phyloP scores from a whole-genome alignment of 2,329 filamentous ascomycete species.

The Scedosporium minutisporum region DNA sequence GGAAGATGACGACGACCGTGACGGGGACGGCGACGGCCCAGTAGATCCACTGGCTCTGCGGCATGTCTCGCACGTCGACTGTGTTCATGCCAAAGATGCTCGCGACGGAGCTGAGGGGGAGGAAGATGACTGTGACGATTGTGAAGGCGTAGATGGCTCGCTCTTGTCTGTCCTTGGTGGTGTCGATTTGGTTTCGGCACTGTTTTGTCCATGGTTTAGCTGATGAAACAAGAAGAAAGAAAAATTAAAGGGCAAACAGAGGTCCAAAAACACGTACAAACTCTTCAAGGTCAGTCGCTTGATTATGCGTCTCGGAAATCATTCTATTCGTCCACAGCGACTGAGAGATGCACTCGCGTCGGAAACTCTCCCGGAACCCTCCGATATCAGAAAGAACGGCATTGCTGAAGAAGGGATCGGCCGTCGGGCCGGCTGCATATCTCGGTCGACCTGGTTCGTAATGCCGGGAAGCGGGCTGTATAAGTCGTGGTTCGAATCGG shows the following conservation, averaged over 20 bases:
- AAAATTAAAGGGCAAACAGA: neutral
- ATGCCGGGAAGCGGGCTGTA: neutral
- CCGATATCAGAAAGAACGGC: neutral
- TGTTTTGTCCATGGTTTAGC: neutral
- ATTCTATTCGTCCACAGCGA: neutral
- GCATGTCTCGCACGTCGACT: constrained; percentile 38
- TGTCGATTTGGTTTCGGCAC: constrained; percentile 22
- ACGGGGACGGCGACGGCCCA: constrained; percentile 39
- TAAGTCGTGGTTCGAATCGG: neutral
- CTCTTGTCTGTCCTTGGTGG: constrained; percentile 34
- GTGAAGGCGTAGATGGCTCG: constrained; percentile 40
- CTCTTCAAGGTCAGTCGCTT: neutral
- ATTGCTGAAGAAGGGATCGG: neutral
- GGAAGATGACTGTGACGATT: constrained; percentile 37
- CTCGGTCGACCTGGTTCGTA: neutral
- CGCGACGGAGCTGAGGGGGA: constrained; percentile 35
- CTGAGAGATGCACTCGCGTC: neutral
- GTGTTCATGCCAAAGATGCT: constrained; percentile 46
- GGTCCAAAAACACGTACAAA: neutral
- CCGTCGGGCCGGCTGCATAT: neutral
- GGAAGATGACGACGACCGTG: constrained; percentile 28
- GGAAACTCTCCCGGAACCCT: neutral
- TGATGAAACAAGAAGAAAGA: neutral
- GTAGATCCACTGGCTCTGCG: constrained; percentile 37
- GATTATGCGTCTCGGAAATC: neutral